Base-by-base conservation (phyloP, 768 basidiomycete genomes). In the Psilocybe subaeruginosa region DNA sequence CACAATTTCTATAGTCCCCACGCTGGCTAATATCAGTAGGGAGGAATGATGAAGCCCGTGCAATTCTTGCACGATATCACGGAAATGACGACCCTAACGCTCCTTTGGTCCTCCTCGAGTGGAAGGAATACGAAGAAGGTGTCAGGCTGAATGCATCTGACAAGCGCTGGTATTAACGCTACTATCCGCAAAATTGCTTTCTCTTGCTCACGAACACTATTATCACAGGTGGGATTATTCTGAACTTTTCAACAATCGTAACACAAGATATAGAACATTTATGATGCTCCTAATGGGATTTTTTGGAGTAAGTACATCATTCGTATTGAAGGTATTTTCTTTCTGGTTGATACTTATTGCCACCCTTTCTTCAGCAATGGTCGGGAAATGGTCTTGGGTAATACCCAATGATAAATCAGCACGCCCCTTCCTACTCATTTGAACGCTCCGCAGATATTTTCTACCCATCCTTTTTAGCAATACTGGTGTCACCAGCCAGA, bases 371-470 rank as follows among this genome's bases (percentile, higher is more conserved):
- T n/a, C 56, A 78, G 77, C 83, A 85, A 76, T 83, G 82, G 78
- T 80, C 82, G 49, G 83, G 84, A 48, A 84, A 83, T 64, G 82
- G 82, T 54, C 74, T 85, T 29, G 82, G 83, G 68, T 83, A 71
- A 11, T 64, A 60, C 19, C 31, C 4, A 47, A 16, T 11, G 23
- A 5, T 23, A 8, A 30, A 41, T 23, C 4, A 12, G 48, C 46
- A 50, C 12, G 54, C n/a, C 19, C 9, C 54, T 16, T 50, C 23
- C 17, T 29, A 14, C 51, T 30, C 43, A 52, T 7, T 23, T 23
- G 23, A 8, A 8, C n/a, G 19, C 27, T 8, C 27, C 11, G 6
- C 29, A 80, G 79, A 56, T 80, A 78, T 66, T 82, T 82, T 69
- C 65, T 81, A 3, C 76, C 79, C 12, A 77, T 80, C 33, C 63